Conservation (phyloP, 208 protist genomes). For the Sergeia podlipaevii region DNA sequence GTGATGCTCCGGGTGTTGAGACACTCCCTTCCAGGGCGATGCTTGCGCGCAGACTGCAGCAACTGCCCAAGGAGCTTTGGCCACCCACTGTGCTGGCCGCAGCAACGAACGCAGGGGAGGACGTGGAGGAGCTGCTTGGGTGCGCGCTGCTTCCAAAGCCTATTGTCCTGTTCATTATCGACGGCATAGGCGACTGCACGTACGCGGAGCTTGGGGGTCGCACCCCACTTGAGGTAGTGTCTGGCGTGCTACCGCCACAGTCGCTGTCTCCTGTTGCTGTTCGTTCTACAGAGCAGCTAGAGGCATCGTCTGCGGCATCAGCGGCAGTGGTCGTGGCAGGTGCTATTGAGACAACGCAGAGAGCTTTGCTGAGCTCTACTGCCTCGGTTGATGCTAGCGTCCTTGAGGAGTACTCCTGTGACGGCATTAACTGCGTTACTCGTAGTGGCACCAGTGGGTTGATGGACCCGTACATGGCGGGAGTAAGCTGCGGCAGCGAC, state of each 20-base stretch:
- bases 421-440: constrained; percentile 51
- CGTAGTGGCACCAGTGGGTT: constrained; percentile 48
- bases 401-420: constrained; percentile 4
- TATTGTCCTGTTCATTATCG: constrained; percentile 72
- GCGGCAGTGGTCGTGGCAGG: neutral
- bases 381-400: neutral
- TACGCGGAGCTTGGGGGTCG: constrained; percentile 46
- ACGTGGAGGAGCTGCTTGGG: no score
- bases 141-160: constrained; percentile 39
- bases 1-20: neutral
- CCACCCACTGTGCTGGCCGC: no score
- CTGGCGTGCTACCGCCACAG: constrained; percentile 24
- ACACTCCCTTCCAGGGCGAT: no score
- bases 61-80: no score
- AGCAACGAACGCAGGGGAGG: neutral
- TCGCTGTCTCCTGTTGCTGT: neutral
- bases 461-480: constrained; percentile 67
- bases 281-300: no score
- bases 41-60: no score
- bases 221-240: constrained; percentile 70
- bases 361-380: neutral
- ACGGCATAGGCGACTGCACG: constrained; percentile 67
- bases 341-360: neutral
- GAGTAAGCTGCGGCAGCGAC: constrained; percentile 66
- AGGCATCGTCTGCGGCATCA: neutral